These are phyloP conservation scores for Daldinia sp. DNA, from an alignment of 2,329 filamentous ascomycete species.

Conservation along the genomic window DNA sequence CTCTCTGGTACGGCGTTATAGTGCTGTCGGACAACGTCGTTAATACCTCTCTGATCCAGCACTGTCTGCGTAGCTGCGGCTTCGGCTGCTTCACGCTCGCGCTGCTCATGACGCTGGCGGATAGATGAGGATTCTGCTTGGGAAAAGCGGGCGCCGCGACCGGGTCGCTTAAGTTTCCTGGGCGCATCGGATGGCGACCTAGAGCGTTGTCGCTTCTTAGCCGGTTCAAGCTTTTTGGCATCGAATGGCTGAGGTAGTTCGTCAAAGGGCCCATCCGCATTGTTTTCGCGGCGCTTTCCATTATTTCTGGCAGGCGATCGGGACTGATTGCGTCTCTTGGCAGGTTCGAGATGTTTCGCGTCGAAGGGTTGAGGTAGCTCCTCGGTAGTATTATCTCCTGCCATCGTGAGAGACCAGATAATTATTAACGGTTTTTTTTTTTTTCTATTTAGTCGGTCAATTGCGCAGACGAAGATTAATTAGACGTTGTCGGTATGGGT, in stretches of 20 bases:
- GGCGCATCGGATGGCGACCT: conserved; percentile 57
- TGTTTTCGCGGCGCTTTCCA: conserved; percentile 42
- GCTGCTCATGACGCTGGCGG: conserved; percentile 67
- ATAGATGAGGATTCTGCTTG: conserved; percentile 73
- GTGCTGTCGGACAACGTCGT: conserved; percentile 89
- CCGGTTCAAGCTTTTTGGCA: conserved; percentile 64
- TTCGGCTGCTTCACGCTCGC: conserved; percentile 55
- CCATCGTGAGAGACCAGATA: conserved; percentile 45
- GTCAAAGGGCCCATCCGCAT: conserved; percentile 45
- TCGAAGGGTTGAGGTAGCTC: conserved; percentile 52
- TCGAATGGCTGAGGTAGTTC: conserved; percentile 69
- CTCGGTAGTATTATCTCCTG: conserved; percentile 46
- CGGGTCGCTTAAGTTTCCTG: conserved; percentile 74
- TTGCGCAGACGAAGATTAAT: neutral
- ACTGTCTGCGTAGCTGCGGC: conserved; percentile 51
- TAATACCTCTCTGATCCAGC: conserved; percentile 66
- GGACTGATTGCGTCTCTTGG: conserved; percentile 53
- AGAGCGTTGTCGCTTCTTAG: conserved; percentile 66
- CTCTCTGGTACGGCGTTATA: conserved; percentile 96
- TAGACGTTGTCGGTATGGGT: neutral
- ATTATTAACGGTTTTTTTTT: conserved; percentile 2
- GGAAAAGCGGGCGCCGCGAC: conserved; percentile 71
- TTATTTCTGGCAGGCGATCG: conserved; percentile 46
- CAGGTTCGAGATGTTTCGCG: conserved; percentile 52
- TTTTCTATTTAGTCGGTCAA: neutral